Conservation (phyloP, 202 grass and related monocot species). For the Eragrostis tef region DNA sequence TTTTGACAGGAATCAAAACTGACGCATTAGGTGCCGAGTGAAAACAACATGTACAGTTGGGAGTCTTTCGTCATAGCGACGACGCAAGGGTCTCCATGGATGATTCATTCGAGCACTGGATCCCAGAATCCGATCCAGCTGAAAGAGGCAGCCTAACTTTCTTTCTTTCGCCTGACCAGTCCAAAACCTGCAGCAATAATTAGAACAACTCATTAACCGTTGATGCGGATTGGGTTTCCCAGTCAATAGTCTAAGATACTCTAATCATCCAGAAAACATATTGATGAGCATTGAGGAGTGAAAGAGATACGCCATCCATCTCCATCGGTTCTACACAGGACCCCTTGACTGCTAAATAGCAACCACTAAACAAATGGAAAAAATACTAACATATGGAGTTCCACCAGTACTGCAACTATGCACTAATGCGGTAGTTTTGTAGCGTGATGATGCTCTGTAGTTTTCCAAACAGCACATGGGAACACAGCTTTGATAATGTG, state of each 20-base stretch:
- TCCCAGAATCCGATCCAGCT: slow-evolving; percentile 8
- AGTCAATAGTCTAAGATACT: slow-evolving; percentile 1
- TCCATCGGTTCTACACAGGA: slow-evolving; percentile 25
- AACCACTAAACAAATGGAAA: background rate
- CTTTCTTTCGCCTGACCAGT: slow-evolving; percentile 21
- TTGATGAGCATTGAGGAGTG: slow-evolving; percentile 25
- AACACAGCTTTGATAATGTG: background rate
- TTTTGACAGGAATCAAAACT: slow-evolving; percentile 37
- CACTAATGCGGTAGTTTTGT: background rate
- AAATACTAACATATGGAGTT: background rate
- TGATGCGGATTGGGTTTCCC: background rate
- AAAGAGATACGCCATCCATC: slow-evolving; percentile 43
- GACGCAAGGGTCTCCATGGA: background rate
- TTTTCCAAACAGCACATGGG: slow-evolving; percentile 23
- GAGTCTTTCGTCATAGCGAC: background rate
- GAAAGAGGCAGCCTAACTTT: slow-evolving; percentile 51
- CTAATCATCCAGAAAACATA: slow-evolving; percentile 29
- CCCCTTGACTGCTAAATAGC: slow-evolving; percentile 25
- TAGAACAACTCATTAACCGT: background rate
- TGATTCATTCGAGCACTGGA: slow-evolving; percentile 12
- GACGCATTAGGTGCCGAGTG: slow-evolving; percentile 4
- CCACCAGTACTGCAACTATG: background rate
- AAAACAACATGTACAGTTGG: slow-evolving; percentile 17
- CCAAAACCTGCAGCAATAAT: background rate
- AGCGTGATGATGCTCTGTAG: background rate